Evolutionary conservation across 345 rosid genomes (phyloP).

Genomic region (Eutrema yunnanense): DNA sequence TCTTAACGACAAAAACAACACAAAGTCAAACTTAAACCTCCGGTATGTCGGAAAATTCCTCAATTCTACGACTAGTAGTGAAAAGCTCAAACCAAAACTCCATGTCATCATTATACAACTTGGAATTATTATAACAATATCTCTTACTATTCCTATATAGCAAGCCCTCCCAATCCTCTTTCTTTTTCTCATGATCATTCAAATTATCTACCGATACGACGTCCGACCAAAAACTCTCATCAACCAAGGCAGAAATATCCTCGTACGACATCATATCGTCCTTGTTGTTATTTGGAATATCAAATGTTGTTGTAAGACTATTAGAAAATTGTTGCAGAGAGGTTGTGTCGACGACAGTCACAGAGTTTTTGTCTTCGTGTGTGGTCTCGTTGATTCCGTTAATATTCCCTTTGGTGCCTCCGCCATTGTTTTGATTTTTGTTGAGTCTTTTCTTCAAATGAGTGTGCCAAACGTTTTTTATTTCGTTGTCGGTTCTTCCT

Average conservation of each 20-base stretch:
- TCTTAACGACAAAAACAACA: not conserved
- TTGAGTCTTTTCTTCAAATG: slow-evolving; percentile 61
- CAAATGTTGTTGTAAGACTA: slow-evolving; percentile 15
- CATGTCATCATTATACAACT: slow-evolving; percentile 33
- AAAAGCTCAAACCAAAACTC: slow-evolving; percentile 54
- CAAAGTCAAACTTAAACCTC: slow-evolving; percentile 28
- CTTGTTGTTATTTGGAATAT: not conserved
- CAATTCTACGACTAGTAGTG: slow-evolving; percentile 32
- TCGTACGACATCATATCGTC: slow-evolving; percentile 13
- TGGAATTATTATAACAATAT: slow-evolving; percentile 14
- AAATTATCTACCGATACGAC: slow-evolving; percentile 33
- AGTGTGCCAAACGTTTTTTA: slow-evolving; percentile 83
- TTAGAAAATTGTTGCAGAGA: slow-evolving; percentile 27
- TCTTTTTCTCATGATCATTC: not conserved
- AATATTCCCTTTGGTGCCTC: slow-evolving; percentile 17
- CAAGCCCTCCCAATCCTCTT: slow-evolving; percentile 10
- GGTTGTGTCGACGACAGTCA: slow-evolving; percentile 5
- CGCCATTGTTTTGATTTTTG: slow-evolving; percentile 28
- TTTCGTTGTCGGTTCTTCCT: slow-evolving; percentile 84
- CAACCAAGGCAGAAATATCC: slow-evolving; percentile 29
- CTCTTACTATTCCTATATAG: not conserved
- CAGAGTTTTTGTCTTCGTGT: slow-evolving; percentile 2
- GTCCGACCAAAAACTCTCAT: slow-evolving; percentile 50
- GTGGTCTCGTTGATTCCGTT: not conserved
- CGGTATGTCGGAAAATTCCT: slow-evolving; percentile 35